Evolutionary conservation across 495 filamentous ascomycete species (phyloP), one percentile per base, ranked within the genome.

Genomic region (Polyplosphaeria fusca): DNA sequence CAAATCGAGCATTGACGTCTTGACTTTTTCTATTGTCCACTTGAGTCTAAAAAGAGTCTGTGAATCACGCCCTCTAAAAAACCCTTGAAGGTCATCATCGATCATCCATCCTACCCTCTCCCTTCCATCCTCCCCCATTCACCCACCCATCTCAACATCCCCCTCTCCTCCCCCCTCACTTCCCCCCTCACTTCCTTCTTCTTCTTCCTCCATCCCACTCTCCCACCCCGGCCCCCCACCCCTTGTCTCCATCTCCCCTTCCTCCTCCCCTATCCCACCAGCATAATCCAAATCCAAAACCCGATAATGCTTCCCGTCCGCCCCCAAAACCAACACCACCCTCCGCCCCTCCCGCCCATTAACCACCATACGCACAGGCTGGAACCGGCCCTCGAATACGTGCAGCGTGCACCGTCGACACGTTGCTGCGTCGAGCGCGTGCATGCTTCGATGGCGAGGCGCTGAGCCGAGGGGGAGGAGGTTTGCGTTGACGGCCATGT

Each of bases 271-370:
- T 26, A 49, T 45, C 30, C 42, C 52, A 23, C 27, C 44, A 22
- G n/a, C 39, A 18, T 43, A 61, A 44, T 65, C 65, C 27, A 72
- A 41, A 65, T 71, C 68, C 16, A 71, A 52, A 22, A 70, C 58
- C 45, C 48, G 48, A 50, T 65, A 72, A 38, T 54, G 40, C 58
- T 56, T 67, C 13, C 49, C 32, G 38, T 68, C 68, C n/a, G 58
- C 50, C 0, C 59, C 69, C 26, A 71, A 39, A 14, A 71, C 68
- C 16, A 67, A 35, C 5, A 67, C 55, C 3, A 71, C 70, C 18
- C 54, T 55, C 39, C 66, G 45, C 14, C 58, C 59, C 42, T 58
- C 58, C 13, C 71, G 41, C 12, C 70, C 71, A 51, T 71, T 71
- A 12, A 72, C 63, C 1, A 59, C 46, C n/a, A 73, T 12, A 25